Base-by-base conservation (phyloP, 805 yeast species). In the Yamadazyma laniorum region DNA sequence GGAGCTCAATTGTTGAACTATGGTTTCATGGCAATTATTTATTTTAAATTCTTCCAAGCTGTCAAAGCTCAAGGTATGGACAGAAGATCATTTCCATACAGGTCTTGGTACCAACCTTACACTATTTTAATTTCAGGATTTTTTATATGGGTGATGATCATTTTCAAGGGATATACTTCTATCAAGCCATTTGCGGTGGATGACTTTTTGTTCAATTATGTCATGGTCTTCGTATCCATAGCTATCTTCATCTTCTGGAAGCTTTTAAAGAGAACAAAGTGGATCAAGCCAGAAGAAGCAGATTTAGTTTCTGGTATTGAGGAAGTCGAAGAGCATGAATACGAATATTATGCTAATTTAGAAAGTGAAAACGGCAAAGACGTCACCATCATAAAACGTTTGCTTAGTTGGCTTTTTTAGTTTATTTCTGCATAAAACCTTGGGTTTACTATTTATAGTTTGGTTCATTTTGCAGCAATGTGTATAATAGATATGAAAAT, bases 171-270 rank as follows among this genome's bases (percentile, higher is more conserved):
- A 4, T 87, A 84, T 62, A 63, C 74, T 2, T 85, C 80, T 1
- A 85, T 87, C 59, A 56, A 80, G 31, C 80, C 80, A 11, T 86
- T 91, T 89, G 57, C 69, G 14, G 70, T 72, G 14, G 69, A 79
- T 41, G 63, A 69, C 6, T 87, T 87, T 61, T 65, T 85, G 48
- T 84, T 78, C 60, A 75, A 75, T 51, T 87, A 87, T 53, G 65
- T 87, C 42, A 81, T 84, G 81, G 71, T 86, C 9, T 85, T 85
- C 42, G 59, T 68, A 14, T 46, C 58, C 4, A 37, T 59, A 28
- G 65, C 52, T 5, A 55, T 61, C n/a, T 62, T 45, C 45, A 37
- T 53, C 15, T 44, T 57, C 34, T 68, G 72, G 71, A 67, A 68
- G 35, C 16, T 67, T 5, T 30, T 55, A 34, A 67, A 60, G 51